These are phyloP conservation scores for Clitoria ternatea DNA, from an alignment of 306 rosid genomes.

Conservation along the genomic window DNA sequence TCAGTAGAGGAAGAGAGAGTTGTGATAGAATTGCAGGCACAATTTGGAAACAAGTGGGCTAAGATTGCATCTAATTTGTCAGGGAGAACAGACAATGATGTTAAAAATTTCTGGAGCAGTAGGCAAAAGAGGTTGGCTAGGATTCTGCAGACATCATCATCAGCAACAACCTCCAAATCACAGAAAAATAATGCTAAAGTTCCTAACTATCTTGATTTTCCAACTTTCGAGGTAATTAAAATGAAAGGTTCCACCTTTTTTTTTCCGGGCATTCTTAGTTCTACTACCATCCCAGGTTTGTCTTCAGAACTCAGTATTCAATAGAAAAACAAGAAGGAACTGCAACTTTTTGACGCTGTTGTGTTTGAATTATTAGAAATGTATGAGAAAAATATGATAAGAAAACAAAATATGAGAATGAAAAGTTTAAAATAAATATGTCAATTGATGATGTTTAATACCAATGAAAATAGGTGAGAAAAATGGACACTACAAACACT, in stretches of 20 bases:
- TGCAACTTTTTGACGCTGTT: neutral
- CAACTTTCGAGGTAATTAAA: conserved; percentile 42
- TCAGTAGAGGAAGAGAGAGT: conserved; percentile 77
- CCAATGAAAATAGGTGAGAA: too few relatives aligned
- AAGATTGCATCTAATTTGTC: conserved; percentile 72
- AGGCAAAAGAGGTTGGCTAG: conserved; percentile 81
- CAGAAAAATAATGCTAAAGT: conserved; percentile 38
- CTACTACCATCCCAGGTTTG: neutral
- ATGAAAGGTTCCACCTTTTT: neutral
- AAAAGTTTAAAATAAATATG: too few relatives aligned
- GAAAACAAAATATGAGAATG: too few relatives aligned
- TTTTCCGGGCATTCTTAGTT: neutral
- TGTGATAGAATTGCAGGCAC: conserved; percentile 83
- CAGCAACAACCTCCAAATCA: conserved; percentile 49
- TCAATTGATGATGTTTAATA: too few relatives aligned
- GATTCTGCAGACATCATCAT: conserved; percentile 43
- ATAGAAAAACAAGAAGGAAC: neutral
- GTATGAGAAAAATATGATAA: too few relatives aligned
- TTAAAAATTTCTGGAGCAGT: conserved; percentile 97
- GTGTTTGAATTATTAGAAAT: too few relatives aligned
- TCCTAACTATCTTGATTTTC: conserved; percentile 20
- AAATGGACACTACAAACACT: too few relatives aligned
- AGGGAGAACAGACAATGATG: conserved; percentile 89
- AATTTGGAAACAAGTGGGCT: conserved; percentile 93
- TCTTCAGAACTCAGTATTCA: neutral